phyloP scores from a whole-genome alignment of 2,329 filamentous ascomycete genomes.

The Beauveria sp. region DNA sequence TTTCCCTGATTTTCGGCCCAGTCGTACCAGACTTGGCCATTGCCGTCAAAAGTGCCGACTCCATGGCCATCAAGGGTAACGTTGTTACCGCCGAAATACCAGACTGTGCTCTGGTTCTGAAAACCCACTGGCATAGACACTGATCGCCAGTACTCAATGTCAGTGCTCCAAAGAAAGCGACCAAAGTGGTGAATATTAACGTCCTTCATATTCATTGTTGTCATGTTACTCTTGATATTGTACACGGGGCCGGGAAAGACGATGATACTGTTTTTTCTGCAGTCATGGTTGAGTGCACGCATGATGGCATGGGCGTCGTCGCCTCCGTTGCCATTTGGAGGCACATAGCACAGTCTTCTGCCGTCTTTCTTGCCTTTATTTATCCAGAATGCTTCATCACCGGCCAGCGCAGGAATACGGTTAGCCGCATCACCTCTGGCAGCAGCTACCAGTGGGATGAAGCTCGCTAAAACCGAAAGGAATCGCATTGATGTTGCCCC shows the following conservation, averaged over 20 bases:
- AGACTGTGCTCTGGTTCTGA: constrained; percentile 48
- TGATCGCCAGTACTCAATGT: constrained; percentile 45
- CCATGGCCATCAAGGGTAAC: constrained; percentile 42
- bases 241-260: constrained; percentile 27
- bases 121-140: constrained; percentile 44
- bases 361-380: background rate
- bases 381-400: background rate
- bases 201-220: constrained; percentile 23
- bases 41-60: constrained; percentile 48
- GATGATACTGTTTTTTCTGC: constrained; percentile 23
- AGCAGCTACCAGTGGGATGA: background rate
- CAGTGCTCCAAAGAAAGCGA: constrained; percentile 31
- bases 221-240: constrained; percentile 28
- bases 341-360: constrained; percentile 19
- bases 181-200: constrained; percentile 38
- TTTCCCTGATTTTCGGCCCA: constrained; percentile 37
- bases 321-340: constrained; percentile 18
- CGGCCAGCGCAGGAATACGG: background rate
- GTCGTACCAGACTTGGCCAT: constrained; percentile 54
- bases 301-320: constrained; percentile 26
- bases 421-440: background rate
- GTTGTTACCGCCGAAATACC: constrained; percentile 45
- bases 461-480: background rate
- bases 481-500: background rate
- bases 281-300: constrained; percentile 24